phyloP scores from a whole-genome alignment of 345 rosid genomes.

The Arabis alpina region DNA sequence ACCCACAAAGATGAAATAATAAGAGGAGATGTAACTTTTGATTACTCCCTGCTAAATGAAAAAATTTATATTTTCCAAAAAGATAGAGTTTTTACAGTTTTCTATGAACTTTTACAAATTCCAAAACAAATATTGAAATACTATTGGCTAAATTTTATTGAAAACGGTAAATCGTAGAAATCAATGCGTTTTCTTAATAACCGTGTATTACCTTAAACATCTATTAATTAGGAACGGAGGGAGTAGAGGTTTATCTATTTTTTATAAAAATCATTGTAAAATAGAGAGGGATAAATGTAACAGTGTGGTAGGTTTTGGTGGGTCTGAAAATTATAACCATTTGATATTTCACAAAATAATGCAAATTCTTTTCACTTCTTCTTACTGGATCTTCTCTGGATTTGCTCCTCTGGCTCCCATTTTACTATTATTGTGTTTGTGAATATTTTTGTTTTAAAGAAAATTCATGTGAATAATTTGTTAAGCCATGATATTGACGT shows the following conservation, averaged over 20 bases:
- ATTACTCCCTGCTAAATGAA: too few relatives aligned
- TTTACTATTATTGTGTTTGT: neutral
- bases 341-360: slow-evolving; percentile 30
- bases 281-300: neutral
- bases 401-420: slow-evolving; percentile 19
- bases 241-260: slow-evolving; percentile 1
- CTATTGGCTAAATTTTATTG: too few relatives aligned
- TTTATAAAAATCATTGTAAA: neutral
- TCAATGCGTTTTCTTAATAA: too few relatives aligned
- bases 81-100: too few relatives aligned
- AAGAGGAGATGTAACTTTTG: slow-evolving; percentile 14
- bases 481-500: neutral
- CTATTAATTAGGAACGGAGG: too few relatives aligned
- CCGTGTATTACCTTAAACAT: too few relatives aligned
- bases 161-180: too few relatives aligned
- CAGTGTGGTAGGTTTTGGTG: slow-evolving; percentile 34
- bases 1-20: slow-evolving; percentile 5
- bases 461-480: neutral
- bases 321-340: slow-evolving; percentile 25
- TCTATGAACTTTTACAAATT: too few relatives aligned
- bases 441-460: neutral
- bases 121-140: too few relatives aligned
- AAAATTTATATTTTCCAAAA: too few relatives aligned
- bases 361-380: slow-evolving; percentile 12
- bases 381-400: slow-evolving; percentile 10